phyloP scores from a whole-genome alignment of 768 basidiomycete species.

The Dacryopinax primogenitus region DNA sequence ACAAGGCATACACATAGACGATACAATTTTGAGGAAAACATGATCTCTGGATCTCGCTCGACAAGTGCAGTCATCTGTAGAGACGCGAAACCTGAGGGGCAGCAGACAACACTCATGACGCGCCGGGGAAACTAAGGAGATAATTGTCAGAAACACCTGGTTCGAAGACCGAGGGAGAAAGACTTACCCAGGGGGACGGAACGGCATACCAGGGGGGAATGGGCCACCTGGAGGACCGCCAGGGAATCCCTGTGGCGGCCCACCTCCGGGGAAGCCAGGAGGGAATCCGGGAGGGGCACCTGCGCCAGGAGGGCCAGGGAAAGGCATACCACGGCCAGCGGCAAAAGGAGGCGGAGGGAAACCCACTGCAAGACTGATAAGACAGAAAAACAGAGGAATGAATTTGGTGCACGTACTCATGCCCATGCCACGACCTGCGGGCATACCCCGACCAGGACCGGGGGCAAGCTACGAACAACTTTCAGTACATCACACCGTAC shows the following conservation, averaged over 20 bases:
- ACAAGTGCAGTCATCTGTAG: background rate
- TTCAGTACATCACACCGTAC: background rate
- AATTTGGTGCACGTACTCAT: slow-evolving; percentile 24
- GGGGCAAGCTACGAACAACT: slow-evolving; percentile 48
- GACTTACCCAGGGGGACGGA: slow-evolving; percentile 56
- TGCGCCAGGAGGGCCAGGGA: slow-evolving; percentile 26
- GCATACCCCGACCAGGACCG: slow-evolving; percentile 89
- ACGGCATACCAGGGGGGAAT: slow-evolving; percentile 66
- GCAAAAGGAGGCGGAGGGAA: background rate
- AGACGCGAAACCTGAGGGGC: background rate
- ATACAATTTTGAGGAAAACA: background rate
- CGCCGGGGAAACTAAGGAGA: background rate
- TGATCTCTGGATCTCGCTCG: background rate
- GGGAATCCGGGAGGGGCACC: slow-evolving; percentile 19
- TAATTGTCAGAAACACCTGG: background rate
- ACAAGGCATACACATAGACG: background rate
- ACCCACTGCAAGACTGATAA: background rate
- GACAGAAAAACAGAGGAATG: background rate
- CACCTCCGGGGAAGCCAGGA: slow-evolving; percentile 30
- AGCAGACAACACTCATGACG: background rate
- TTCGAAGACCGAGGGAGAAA: background rate
- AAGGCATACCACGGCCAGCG: slow-evolving; percentile 24
- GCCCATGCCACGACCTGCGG: slow-evolving; percentile 93
- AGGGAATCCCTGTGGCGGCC: slow-evolving; percentile 18
- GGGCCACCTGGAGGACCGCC: slow-evolving; percentile 42